phyloP scores from a whole-genome alignment of 2,329 filamentous ascomycete species.

The Aspergillus tamarii region DNA sequence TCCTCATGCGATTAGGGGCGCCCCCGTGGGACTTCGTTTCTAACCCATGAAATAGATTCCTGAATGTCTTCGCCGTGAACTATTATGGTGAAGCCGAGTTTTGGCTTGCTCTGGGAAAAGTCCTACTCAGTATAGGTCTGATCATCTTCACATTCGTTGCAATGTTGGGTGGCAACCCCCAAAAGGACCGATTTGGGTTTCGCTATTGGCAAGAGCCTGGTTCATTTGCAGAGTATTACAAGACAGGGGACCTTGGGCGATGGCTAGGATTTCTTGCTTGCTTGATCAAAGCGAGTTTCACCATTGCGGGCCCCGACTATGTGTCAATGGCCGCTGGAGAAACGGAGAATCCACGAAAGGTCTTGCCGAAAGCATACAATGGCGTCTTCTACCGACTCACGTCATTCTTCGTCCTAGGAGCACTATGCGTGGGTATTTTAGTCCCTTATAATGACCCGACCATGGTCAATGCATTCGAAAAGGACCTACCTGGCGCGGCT shows the following conservation, averaged over 20 bases:
- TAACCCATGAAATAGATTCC: slow-evolving; percentile 20
- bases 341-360: slow-evolving; percentile 68
- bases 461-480: slow-evolving; percentile 63
- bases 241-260: slow-evolving; percentile 66
- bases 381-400: slow-evolving; percentile 79
- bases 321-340: slow-evolving; percentile 69
- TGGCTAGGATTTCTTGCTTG: slow-evolving; percentile 78
- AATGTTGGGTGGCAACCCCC: slow-evolving; percentile 81
- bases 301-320: slow-evolving; percentile 69
- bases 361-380: slow-evolving; percentile 75
- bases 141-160: slow-evolving; percentile 78
- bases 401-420: slow-evolving; percentile 74
- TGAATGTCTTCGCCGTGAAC: slow-evolving; percentile 74
- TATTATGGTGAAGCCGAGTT: slow-evolving; percentile 82
- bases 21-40: not conserved
- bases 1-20: not conserved
- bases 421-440: slow-evolving; percentile 71
- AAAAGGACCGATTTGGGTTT: slow-evolving; percentile 73
- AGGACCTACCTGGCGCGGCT: slow-evolving; percentile 66
- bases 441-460: slow-evolving; percentile 69
- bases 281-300: slow-evolving; percentile 71
- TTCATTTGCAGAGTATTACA: slow-evolving; percentile 69
- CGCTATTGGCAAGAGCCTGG: slow-evolving; percentile 69
- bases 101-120: slow-evolving; percentile 70
- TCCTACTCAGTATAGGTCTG: slow-evolving; percentile 71